These are phyloP conservation scores for Blastobotrys persicus DNA, from an alignment of 1,139 yeast species.

Conservation along the genomic window DNA sequence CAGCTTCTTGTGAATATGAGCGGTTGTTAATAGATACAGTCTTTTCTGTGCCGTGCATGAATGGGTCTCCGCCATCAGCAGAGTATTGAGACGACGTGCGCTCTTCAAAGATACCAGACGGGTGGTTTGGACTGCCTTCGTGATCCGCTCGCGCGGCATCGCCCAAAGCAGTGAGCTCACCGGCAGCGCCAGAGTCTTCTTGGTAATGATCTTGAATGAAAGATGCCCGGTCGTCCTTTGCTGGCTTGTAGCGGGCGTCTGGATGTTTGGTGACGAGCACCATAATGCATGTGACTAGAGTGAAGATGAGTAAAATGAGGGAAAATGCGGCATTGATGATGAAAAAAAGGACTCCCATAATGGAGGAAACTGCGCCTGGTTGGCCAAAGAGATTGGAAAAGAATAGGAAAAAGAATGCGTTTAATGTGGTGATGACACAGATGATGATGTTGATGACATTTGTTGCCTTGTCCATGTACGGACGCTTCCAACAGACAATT, in stretches of 20 bases:
- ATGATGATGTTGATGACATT: conserved; percentile 85
- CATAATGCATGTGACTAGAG: conserved; percentile 75
- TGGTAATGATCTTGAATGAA: conserved; percentile 55
- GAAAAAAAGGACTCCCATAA: conserved; percentile 89
- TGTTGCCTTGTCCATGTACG: conserved; percentile 91
- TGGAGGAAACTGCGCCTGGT: conserved; percentile 84
- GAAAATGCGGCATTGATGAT: conserved; percentile 89
- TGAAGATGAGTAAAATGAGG: conserved; percentile 69
- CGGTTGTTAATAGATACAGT: not conserved
- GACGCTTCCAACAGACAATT: conserved; percentile 66
- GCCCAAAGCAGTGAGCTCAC: conserved; percentile 82
- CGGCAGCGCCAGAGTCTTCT: conserved; percentile 51
- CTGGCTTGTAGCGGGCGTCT: conserved; percentile 90
- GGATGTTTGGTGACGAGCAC: conserved; percentile 86
- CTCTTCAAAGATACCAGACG: conserved; percentile 6
- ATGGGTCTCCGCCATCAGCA: conserved; percentile 1
- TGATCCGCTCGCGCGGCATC: conserved; percentile 72
- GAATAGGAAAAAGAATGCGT: conserved; percentile 83
- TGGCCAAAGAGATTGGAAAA: conserved; percentile 83
- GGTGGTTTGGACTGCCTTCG: conserved; percentile 22
- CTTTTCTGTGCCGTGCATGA: conserved; percentile 4
- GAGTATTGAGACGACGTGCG: conserved; percentile 6
- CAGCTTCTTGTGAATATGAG: not conserved
- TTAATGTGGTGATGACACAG: conserved; percentile 70
- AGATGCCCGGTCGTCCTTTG: conserved; percentile 93